Conservation (phyloP, 2,329 filamentous ascomycete genomes). For the Rasamsonia emersonii region DNA sequence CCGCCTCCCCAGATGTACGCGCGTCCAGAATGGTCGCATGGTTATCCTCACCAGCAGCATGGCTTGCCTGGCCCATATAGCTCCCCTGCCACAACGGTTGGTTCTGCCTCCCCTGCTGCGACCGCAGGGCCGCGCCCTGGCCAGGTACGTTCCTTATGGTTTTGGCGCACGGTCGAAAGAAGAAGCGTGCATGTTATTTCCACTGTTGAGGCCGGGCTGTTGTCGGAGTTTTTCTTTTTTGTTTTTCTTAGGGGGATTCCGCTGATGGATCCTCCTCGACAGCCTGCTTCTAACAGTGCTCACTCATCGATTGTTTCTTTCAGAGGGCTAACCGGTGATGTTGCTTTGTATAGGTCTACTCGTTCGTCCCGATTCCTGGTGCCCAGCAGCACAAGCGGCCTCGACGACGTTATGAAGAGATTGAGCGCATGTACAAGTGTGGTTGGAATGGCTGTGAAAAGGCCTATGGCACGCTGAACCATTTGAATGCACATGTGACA, state of each 20-base stretch:
- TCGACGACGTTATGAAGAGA: constrained; percentile 89
- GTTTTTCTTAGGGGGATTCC: background rate
- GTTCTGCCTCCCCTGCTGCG: constrained; percentile 51
- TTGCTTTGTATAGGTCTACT: constrained; percentile 66
- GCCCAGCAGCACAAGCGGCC: constrained; percentile 96
- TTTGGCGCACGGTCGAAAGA: constrained; percentile 20
- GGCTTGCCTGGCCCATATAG: constrained; percentile 41
- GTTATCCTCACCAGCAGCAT: constrained; percentile 39
- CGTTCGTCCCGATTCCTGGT: constrained; percentile 93
- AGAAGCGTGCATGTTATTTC: constrained; percentile 9
- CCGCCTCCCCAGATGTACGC: constrained; percentile 40
- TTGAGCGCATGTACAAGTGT: constrained; percentile 99
- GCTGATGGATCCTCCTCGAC: too few species aligned
- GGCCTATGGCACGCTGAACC: constrained; percentile 94
- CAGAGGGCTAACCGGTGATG: constrained; percentile 16
- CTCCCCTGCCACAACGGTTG: constrained; percentile 49
- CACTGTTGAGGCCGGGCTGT: too few species aligned
- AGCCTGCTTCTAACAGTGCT: too few species aligned
- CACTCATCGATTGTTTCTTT: constrained; percentile 9
- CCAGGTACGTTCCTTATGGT: constrained; percentile 47
- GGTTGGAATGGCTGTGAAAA: constrained; percentile 98
- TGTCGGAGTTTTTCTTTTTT: background rate
- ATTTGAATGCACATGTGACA: constrained; percentile 94
- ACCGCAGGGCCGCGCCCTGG: constrained; percentile 54
- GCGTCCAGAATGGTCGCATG: constrained; percentile 39